A percentile compares a stretch with the other conserved stretches of the same genome.
phyloP scores from a whole-genome alignment of 225 moss, liverwort and hornwort genomes.

The Sphagnum contortum region DNA sequence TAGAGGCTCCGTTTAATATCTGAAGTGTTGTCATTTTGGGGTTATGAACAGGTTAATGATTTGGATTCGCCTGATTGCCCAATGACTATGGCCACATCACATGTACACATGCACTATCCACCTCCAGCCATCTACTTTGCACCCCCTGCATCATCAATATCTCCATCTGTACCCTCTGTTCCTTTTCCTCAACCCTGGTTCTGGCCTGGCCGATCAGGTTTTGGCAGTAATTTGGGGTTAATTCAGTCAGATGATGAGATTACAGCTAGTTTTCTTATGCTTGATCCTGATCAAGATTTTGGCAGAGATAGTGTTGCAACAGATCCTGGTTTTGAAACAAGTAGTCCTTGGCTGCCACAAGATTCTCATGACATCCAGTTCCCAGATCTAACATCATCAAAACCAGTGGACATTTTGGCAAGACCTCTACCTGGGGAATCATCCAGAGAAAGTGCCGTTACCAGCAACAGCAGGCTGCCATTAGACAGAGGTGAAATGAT shows the following conservation, averaged over 20 bases:
- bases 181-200: conserved; percentile 62
- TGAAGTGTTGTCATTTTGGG: too few relatives aligned
- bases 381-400: conserved; percentile 64
- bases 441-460: conserved; percentile 33
- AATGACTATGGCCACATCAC: conserved; percentile 95
- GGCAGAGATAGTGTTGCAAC: conserved; percentile 53
- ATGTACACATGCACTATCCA: conserved; percentile 87
- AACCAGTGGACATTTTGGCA: conserved; percentile 93
- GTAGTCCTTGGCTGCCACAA: conserved; percentile 31
- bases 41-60: conserved; percentile 79
- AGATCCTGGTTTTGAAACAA: conserved; percentile 56
- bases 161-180: conserved; percentile 55
- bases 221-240: conserved; percentile 41
- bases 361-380: conserved; percentile 21
- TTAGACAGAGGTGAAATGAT: conserved; percentile 47
- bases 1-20: too few relatives aligned
- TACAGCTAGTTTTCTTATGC: conserved; percentile 13
- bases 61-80: conserved; percentile 98
- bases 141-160: conserved; percentile 39
- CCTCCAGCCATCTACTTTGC: conserved; percentile 84
- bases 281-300: conserved; percentile 42
- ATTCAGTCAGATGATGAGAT: conserved; percentile 49
- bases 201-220: conserved; percentile 77
- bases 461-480: conserved; percentile 46
- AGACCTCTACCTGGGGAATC: conserved; percentile 40